Evolutionary conservation across 2,329 filamentous ascomycete genomes (phyloP).

Genomic region (Colletotrichum sp.): DNA sequence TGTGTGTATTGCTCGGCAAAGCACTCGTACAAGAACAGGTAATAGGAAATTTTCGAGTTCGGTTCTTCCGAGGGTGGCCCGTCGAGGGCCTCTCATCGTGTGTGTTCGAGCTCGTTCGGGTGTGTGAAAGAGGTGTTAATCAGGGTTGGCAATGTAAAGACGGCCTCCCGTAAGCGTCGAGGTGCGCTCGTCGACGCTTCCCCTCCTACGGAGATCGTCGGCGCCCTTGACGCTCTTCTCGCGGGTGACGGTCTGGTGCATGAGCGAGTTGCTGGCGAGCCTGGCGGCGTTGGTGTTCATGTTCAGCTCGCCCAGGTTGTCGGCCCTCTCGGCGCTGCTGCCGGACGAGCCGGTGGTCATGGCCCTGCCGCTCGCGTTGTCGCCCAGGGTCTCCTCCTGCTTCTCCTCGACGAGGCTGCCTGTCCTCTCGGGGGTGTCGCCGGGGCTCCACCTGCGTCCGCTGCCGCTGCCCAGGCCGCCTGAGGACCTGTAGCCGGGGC

Average conservation of each 20-base stretch:
- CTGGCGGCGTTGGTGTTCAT: constrained; percentile 42
- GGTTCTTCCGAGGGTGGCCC: neutral
- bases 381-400: constrained; percentile 28
- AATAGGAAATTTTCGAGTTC: neutral
- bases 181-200: constrained; percentile 84
- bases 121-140: constrained; percentile 46
- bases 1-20: neutral
- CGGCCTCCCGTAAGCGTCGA: constrained; percentile 73
- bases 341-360: constrained; percentile 57
- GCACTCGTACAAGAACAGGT: constrained; percentile 5
- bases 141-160: constrained; percentile 87
- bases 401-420: constrained; percentile 55
- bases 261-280: constrained; percentile 63
- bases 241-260: constrained; percentile 62
- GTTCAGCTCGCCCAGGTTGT: constrained; percentile 62
- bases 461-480: constrained; percentile 47
- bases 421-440: constrained; percentile 60
- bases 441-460: constrained; percentile 55
- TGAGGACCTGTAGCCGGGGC: constrained; percentile 55
- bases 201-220: constrained; percentile 76
- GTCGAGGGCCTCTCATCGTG: neutral
- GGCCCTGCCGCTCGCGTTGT: constrained; percentile 54
- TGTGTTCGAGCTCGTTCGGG: neutral
- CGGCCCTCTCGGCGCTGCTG: constrained; percentile 65
- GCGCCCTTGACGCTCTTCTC: constrained; percentile 71